Evolutionary conservation across 179 eudicot genomes (phyloP).

Genomic region (Beta corolliflora): DNA sequence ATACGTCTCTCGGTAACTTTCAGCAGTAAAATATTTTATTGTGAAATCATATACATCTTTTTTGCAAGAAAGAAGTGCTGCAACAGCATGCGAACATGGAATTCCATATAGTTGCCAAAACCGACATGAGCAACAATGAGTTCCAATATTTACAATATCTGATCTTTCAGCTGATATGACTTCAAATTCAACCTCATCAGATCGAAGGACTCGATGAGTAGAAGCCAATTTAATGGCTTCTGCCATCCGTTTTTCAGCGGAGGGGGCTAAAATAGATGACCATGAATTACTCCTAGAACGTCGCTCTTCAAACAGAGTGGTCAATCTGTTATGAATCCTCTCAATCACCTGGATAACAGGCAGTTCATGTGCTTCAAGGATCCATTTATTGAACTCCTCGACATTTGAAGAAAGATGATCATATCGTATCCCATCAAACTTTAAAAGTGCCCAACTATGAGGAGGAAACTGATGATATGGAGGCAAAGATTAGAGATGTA

Average conservation of each 20-base stretch:
- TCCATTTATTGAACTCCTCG: slow-evolving; percentile 53
- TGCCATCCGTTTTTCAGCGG: slow-evolving; percentile 45
- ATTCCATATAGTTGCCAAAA: slow-evolving; percentile 34
- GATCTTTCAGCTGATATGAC: slow-evolving; percentile 44
- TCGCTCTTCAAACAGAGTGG: slow-evolving; percentile 42
- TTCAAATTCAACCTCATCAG: slow-evolving; percentile 68
- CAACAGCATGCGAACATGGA: slow-evolving; percentile 37
- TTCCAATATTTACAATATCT: slow-evolving; percentile 36
- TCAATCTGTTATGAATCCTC: slow-evolving; percentile 40
- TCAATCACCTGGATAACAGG: slow-evolving; percentile 60
- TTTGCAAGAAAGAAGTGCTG: slow-evolving; percentile 42
- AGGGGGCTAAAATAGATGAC: slow-evolving; percentile 47
- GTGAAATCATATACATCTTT: slow-evolving; percentile 53
- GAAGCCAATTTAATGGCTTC: slow-evolving; percentile 41
- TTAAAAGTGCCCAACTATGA: slow-evolving; percentile 45
- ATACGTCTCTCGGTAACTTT: slow-evolving; percentile 42
- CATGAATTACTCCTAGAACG: slow-evolving; percentile 37
- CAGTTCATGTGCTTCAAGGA: slow-evolving; percentile 48
- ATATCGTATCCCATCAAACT: slow-evolving; percentile 46
- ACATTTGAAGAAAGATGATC: slow-evolving; percentile 55
- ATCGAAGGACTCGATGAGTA: slow-evolving; percentile 50
- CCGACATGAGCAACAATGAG: slow-evolving; percentile 30
- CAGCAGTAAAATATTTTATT: slow-evolving; percentile 41
- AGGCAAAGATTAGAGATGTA: neutral
- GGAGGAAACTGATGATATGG: slow-evolving; percentile 31